These are phyloP conservation scores for Sporothrix sp. DNA, from an alignment of 2,329 filamentous ascomycete species.

Conservation along the genomic window DNA sequence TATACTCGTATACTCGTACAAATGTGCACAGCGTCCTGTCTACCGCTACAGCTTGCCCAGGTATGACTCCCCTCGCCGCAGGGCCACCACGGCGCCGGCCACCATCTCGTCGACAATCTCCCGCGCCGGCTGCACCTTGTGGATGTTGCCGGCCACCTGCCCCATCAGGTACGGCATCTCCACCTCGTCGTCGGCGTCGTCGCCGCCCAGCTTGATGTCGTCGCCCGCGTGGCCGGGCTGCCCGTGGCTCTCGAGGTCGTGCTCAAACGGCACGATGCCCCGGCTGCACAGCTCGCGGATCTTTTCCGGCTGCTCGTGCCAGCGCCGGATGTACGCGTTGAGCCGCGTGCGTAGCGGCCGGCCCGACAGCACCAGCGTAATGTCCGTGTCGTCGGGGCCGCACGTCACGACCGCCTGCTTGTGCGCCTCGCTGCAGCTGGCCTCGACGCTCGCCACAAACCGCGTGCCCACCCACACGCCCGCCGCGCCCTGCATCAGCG, in stretches of 20 bases:
- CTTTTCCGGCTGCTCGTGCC: conserved; percentile 67
- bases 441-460: conserved; percentile 77
- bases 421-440: conserved; percentile 69
- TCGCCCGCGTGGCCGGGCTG: conserved; percentile 4
- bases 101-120: conserved; percentile 92
- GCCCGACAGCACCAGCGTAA: conserved; percentile 75
- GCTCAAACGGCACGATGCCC: conserved; percentile 70
- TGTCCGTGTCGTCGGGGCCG: conserved; percentile 65
- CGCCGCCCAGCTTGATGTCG: conserved; percentile 28
- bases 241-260: conserved; percentile 61
- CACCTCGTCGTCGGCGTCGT: conserved; percentile 47
- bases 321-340: conserved; percentile 74
- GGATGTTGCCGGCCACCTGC: conserved; percentile 74
- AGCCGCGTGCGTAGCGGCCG: conserved; percentile 69
- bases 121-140: conserved; percentile 66
- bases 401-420: conserved; percentile 78
- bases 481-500: conserved; percentile 76
- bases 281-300: conserved; percentile 65
- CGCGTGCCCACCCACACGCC: conserved; percentile 93
- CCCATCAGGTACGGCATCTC: conserved; percentile 90
- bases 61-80: conserved; percentile 54
- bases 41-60: conserved; percentile 26
- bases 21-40: not conserved
- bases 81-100: conserved; percentile 56
- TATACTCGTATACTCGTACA: not conserved